Conservation (phyloP, 345 rosid species). For the Arabidopsis suecica region DNA sequence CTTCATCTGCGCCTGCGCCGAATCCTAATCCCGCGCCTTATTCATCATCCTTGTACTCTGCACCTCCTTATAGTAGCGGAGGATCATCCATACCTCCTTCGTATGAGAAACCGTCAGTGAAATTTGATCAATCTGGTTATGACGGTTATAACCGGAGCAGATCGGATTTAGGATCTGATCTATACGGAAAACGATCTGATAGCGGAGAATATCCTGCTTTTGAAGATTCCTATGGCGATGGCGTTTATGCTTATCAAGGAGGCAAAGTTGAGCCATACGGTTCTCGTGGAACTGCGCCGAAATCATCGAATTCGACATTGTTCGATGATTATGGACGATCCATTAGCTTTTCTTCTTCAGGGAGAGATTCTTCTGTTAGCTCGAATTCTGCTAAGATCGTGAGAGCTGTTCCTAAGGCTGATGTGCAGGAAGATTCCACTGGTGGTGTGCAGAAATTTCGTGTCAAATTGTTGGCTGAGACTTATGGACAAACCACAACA, state of each 20-base stretch:
- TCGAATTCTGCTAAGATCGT: slow-evolving; percentile 72
- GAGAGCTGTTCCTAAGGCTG: slow-evolving; percentile 90
- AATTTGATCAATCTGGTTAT: slow-evolving; percentile 59
- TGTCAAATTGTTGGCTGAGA: slow-evolving; percentile 88
- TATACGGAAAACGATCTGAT: slow-evolving; percentile 66
- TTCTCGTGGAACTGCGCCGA: slow-evolving; percentile 89
- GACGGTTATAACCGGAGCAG: slow-evolving; percentile 52
- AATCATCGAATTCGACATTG: slow-evolving; percentile 67
- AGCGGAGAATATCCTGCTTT: slow-evolving; percentile 50
- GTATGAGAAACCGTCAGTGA: slow-evolving; percentile 55
- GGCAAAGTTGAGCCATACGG: slow-evolving; percentile 92
- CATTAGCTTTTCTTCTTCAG: slow-evolving; percentile 64
- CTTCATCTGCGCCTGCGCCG: slow-evolving; percentile 36
- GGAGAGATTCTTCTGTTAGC: slow-evolving; percentile 55
- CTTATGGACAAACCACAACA: slow-evolving; percentile 79
- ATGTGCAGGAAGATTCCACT: slow-evolving; percentile 74
- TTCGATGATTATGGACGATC: slow-evolving; percentile 97
- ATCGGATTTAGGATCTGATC: slow-evolving; percentile 67
- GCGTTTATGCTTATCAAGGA: slow-evolving; percentile 84
- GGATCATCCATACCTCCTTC: slow-evolving; percentile 55
- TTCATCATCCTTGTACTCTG: slow-evolving; percentile 55
- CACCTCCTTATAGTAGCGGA: slow-evolving; percentile 43
- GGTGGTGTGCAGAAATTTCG: slow-evolving; percentile 96
- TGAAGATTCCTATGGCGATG: slow-evolving; percentile 79
- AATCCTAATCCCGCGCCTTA: slow-evolving; percentile 48